Conservation (phyloP, 495 filamentous ascomycete species). For the Thermothielavioides terrestris region DNA sequence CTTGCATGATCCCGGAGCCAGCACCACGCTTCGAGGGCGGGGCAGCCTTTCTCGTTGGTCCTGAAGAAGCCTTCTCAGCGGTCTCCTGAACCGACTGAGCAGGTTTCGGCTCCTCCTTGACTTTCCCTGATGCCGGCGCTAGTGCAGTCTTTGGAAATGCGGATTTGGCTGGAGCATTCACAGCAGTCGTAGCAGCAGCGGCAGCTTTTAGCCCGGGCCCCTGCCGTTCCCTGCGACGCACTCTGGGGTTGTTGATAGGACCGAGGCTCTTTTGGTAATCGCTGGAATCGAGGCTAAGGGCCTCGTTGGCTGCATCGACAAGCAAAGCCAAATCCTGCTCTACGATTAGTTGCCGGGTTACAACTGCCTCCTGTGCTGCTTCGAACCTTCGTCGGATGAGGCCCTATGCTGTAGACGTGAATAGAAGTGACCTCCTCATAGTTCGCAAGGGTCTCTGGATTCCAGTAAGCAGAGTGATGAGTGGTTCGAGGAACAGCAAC, state of each 20-base stretch:
- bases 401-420: conserved; percentile 80
- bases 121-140: conserved; percentile 2
- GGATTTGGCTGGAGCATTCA: conserved; percentile 13
- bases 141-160: conserved; percentile 2
- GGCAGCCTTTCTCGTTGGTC: conserved; percentile 32
- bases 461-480: conserved; percentile 6
- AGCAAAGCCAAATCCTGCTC: conserved; percentile 60
- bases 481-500: not conserved
- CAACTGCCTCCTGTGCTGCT: not conserved
- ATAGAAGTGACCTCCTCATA: conserved; percentile 66
- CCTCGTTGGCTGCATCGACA: conserved; percentile 60
- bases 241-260: conserved; percentile 30
- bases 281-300: conserved; percentile 26
- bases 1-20: conserved; percentile 58
- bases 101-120: conserved; percentile 31
- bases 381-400: conserved; percentile 54
- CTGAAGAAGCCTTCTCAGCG: conserved; percentile 21
- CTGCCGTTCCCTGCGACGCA: conserved; percentile 33
- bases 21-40: conserved; percentile 48
- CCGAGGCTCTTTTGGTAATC: conserved; percentile 16
- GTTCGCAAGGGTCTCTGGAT: conserved; percentile 53
- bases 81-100: conserved; percentile 14
- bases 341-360: not conserved
- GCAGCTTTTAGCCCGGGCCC: conserved; percentile 17
- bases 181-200: conserved; percentile 8